These are phyloP conservation scores for Hypoxylon crocopeplum DNA, from an alignment of 495 filamentous ascomycete genomes.

Conservation along the genomic window DNA sequence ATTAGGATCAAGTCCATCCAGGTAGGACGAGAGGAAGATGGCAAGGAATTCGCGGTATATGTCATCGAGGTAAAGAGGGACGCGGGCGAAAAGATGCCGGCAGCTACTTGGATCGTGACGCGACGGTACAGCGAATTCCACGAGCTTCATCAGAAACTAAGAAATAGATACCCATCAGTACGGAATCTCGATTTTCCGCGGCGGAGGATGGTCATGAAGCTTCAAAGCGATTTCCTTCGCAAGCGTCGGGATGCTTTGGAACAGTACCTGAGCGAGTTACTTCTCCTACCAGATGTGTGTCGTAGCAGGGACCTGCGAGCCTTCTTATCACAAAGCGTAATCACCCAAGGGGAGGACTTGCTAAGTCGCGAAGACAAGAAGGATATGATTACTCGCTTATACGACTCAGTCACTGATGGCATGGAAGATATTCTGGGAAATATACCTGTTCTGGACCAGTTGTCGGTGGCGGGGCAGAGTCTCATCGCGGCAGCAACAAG, in stretches of 20 bases:
- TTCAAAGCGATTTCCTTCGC: conserved; percentile 92
- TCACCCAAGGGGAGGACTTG: conserved; percentile 59
- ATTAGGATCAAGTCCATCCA: conserved; percentile 91
- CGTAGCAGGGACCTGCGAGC: conserved; percentile 90
- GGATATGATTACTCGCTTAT: conserved; percentile 92
- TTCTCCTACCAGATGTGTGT: conserved; percentile 90
- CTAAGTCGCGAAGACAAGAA: conserved; percentile 67
- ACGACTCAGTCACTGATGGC: conserved; percentile 94
- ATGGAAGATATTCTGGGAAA: conserved; percentile 98
- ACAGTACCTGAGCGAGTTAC: conserved; percentile 81
- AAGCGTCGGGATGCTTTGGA: conserved; percentile 85
- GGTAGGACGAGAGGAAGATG: conserved; percentile 89
- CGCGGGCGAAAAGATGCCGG: conserved; percentile 87
- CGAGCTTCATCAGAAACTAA: conserved; percentile 88
- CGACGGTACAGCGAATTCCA: conserved; percentile 96
- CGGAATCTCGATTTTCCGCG: conserved; percentile 90
- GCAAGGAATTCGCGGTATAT: conserved; percentile 92
- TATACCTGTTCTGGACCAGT: conserved; percentile 92
- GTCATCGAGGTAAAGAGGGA: conserved; percentile 89
- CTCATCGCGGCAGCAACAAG: conserved; percentile 86
- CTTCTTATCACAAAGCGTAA: conserved; percentile 90
- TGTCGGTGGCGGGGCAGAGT: conserved; percentile 91
- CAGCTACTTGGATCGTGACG: conserved; percentile 80
- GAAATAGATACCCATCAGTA: conserved; percentile 82
- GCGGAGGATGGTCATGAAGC: conserved; percentile 90